Evolutionary conservation across 1,284 basidiomycete species (phyloP), one percentile per base, ranked within the genome.

Genomic region (Pseudozyma sp.): DNA sequence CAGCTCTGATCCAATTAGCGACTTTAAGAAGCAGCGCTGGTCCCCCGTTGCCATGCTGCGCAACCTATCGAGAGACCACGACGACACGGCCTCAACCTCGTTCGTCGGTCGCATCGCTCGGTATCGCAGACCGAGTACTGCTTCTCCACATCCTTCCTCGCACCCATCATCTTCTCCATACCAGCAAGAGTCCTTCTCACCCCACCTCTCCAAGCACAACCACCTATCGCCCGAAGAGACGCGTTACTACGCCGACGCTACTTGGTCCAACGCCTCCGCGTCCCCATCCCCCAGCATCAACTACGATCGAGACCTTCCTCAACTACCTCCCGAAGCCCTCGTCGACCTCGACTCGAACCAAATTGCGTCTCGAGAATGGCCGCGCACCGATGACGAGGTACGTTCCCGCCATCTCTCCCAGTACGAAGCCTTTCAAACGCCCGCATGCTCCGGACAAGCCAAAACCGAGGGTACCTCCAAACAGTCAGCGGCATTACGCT

Each of bases 241-340:
- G 39, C 68, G 63, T 31, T 51, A 59, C 39, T n/a, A 46, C 14
- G 43, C 51, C 4, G 51, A 47, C 14, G 10, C 44, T n/a, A 58
- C 42, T 13, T 71, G 54, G 57, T 66, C 63, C 14, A 59, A 71
- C 2, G 7, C 62, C 4, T 62, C 63, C 11, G 30, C 50, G 9
- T 71, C 68, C 8, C 63, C 68, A n/a, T 68, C 70, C n/a, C 62
- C 70, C 6, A 39, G 44, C 43, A 33, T 68, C 66, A 62, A 74
- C 29, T 68, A 62, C 34, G 60, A 74, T 34, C 45, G 70, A 1
- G 70, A 74, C 0, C 62, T 74, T 10, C 70, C 70, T 3, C 42
- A 61, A 8, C 33, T 74, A 11, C 70, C 70, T 8, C 66, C 70
- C 1, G 70, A 74, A 6, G 70, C 70, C 2, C 55, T 65, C 7